A percentile compares a stretch with the other conserved stretches of the same genome.
phyloP scores from a whole-genome alignment of 2,329 filamentous ascomycete species.

The Aspergillus pseudotamarii region DNA sequence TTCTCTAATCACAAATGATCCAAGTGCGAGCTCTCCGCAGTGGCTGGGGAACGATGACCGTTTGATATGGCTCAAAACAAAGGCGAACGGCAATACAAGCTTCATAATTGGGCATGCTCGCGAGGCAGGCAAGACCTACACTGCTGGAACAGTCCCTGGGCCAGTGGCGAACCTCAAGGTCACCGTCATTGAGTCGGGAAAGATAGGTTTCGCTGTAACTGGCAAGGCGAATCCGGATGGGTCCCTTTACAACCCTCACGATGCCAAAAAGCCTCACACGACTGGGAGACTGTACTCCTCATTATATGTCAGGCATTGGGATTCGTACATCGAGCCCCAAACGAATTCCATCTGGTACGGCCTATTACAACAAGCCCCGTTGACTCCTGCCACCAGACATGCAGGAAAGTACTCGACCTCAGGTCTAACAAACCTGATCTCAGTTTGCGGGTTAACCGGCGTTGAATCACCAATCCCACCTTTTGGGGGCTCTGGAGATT shows the following conservation, averaged over 20 bases:
- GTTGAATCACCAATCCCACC: conserved; percentile 53
- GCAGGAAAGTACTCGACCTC: conserved; percentile 44
- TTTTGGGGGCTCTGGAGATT: conserved; percentile 50
- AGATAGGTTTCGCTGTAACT: conserved; percentile 50
- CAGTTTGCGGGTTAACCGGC: conserved; percentile 40
- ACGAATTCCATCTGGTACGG: conserved; percentile 55
- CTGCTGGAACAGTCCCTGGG: conserved; percentile 49
- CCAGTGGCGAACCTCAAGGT: conserved; percentile 51
- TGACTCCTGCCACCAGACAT: conserved; percentile 39
- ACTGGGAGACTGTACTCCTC: conserved; percentile 54
- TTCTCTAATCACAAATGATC: conserved; percentile 47
- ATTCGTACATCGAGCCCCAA: conserved; percentile 53
- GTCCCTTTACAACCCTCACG: conserved; percentile 53
- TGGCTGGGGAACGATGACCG: conserved; percentile 49
- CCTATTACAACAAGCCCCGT: conserved; percentile 44
- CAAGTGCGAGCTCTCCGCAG: conserved; percentile 48
- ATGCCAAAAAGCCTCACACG: conserved; percentile 48
- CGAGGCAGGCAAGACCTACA: conserved; percentile 44
- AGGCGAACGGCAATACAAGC: conserved; percentile 50
- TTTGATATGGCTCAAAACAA: conserved; percentile 50
- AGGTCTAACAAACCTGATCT: conserved; percentile 47
- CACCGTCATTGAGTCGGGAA: conserved; percentile 43
- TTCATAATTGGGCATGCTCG: conserved; percentile 49
- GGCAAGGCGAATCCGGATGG: conserved; percentile 52
- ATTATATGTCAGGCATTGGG: conserved; percentile 58